Evolutionary conservation across 164 flowering plant species (phyloP).

Genomic region (Vitis rupestris): DNA sequence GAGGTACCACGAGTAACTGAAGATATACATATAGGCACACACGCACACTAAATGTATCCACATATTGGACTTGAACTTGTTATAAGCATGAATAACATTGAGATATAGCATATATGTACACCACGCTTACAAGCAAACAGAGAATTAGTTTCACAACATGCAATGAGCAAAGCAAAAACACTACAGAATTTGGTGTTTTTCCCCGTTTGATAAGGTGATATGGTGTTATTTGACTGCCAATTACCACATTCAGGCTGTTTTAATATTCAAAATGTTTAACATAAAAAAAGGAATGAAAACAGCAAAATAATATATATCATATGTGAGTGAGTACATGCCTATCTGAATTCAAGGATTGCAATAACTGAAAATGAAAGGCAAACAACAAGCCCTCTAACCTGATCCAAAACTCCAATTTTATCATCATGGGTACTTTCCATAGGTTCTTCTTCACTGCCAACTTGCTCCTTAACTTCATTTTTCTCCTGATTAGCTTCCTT

Average conservation of each 20-base stretch:
- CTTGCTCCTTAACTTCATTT: slow-evolving; percentile 15
- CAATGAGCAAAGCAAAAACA: background rate
- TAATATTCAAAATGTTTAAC: background rate
- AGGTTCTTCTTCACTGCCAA: slow-evolving; percentile 27
- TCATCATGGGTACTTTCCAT: slow-evolving; percentile 31
- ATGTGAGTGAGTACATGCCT: background rate
- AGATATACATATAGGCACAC: no score
- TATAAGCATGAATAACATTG: no score
- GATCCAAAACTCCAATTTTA: slow-evolving; percentile 33
- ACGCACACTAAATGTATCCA: no score
- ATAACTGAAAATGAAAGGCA: background rate
- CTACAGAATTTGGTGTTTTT: background rate
- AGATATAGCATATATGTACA: no score
- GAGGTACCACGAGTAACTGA: no score
- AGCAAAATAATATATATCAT: background rate
- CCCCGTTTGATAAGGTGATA: no score
- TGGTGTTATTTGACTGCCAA: no score
- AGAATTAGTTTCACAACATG: background rate
- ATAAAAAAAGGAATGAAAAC: background rate
- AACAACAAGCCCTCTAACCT: slow-evolving; percentile 33
- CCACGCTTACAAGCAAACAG: background rate
- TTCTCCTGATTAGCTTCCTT: slow-evolving; percentile 13
- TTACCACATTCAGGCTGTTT: background rate
- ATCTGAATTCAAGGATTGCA: background rate
- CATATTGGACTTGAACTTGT: no score